These are phyloP conservation scores for Boletus subparvulus DNA, from an alignment of 768 basidiomycete genomes.

Conservation along the genomic window DNA sequence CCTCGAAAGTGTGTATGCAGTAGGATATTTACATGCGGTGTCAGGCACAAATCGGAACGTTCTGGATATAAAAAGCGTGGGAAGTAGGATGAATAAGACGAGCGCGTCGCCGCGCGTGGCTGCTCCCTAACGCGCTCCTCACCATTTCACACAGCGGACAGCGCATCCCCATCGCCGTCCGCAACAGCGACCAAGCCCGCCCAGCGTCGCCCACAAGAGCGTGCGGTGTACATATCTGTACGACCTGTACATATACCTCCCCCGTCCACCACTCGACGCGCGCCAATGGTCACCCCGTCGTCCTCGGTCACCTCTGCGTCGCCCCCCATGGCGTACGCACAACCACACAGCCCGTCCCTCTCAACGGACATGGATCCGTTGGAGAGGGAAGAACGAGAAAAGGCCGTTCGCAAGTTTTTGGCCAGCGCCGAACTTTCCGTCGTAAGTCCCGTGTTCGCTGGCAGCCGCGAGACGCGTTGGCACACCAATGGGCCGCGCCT, in stretches of 20 bases:
- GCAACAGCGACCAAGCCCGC: constrained; percentile 29
- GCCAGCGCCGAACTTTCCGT: constrained; percentile 78
- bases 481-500: constrained; percentile 24
- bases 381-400: constrained; percentile 62
- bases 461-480: constrained; percentile 49
- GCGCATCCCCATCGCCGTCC: constrained; percentile 33
- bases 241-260: constrained; percentile 18
- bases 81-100: constrained; percentile 38
- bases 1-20: constrained; percentile 7
- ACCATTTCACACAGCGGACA: constrained; percentile 39
- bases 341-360: constrained; percentile 41
- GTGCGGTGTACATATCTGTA: constrained; percentile 17
- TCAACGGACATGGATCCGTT: constrained; percentile 40
- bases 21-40: constrained; percentile 17
- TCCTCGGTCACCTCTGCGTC: constrained; percentile 83
- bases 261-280: constrained; percentile 24
- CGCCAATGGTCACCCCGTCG: constrained; percentile 72
- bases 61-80: constrained; percentile 31
- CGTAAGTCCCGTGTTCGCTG: constrained; percentile 50
- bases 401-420: constrained; percentile 71
- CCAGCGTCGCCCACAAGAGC: constrained; percentile 9
- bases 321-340: constrained; percentile 65
- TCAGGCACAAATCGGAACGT: constrained; percentile 20
- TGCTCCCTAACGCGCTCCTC: constrained; percentile 40
- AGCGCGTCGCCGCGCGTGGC: constrained; percentile 39